phyloP scores from a whole-genome alignment of 2,329 filamentous ascomycete species.

The Dryadomyces quercivorus region DNA sequence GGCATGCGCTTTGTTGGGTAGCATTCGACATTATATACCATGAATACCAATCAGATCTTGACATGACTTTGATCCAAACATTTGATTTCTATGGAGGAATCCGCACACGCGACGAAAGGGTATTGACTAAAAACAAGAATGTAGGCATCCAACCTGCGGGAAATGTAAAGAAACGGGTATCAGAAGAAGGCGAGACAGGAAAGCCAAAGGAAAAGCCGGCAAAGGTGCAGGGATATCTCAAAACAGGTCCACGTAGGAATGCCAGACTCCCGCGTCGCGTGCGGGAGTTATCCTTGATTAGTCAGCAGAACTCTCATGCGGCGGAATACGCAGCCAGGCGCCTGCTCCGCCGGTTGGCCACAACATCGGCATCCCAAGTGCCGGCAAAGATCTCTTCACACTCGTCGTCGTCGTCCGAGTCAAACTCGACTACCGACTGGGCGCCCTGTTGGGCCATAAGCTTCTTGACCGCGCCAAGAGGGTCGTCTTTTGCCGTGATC shows the following conservation, averaged over 20 bases:
- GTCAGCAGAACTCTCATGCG: background rate
- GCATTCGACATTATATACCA: too few relatives aligned
- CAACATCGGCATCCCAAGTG: constrained; percentile 43
- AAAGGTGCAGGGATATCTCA: background rate
- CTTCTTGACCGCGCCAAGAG: background rate
- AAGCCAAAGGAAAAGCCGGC: background rate
- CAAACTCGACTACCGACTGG: constrained; percentile 31
- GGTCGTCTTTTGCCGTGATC: background rate
- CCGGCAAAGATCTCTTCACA: constrained; percentile 55
- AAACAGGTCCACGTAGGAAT: background rate
- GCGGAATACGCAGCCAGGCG: background rate
- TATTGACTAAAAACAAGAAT: background rate
- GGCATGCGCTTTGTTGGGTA: background rate
- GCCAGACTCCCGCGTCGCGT: background rate
- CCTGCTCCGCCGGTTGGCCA: constrained; percentile 31
- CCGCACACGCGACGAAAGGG: background rate
- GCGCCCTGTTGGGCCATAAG: constrained; percentile 30
- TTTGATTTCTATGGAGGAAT: too few relatives aligned
- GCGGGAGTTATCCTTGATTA: constrained; percentile 16
- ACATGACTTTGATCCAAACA: too few relatives aligned
- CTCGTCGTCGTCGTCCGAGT: constrained; percentile 54
- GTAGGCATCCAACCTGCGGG: background rate
- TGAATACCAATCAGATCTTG: too few relatives aligned
- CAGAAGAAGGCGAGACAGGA: constrained; percentile 2
- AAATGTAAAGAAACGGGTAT: background rate